phyloP scores from a whole-genome alignment of 805 yeast genomes.

The Isabelozyma pseudorhagii region DNA sequence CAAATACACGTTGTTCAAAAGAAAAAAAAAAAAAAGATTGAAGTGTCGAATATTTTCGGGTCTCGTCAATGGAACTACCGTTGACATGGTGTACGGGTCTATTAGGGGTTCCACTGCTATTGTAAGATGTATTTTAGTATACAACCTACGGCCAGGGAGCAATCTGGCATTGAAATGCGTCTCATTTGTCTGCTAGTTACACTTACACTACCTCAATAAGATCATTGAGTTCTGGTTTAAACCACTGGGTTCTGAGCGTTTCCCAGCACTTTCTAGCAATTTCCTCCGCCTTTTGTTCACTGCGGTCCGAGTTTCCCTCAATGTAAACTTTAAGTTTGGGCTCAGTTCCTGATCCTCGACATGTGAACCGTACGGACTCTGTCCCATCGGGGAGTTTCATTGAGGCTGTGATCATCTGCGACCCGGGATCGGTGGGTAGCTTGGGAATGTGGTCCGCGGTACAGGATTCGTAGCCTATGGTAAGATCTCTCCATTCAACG shows the following conservation, averaged over 20 bases:
- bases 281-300: constrained; percentile 43
- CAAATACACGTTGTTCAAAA: no score
- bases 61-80: no score
- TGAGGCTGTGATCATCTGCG: constrained; percentile 84
- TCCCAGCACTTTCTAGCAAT: constrained; percentile 71
- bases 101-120: no score
- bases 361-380: constrained; percentile 62
- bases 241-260: constrained; percentile 58
- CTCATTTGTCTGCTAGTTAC: no score
- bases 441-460: constrained; percentile 56
- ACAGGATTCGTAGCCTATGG: constrained; percentile 73
- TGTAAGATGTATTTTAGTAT: no score
- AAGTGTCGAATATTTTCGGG: no score
- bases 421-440: constrained; percentile 65
- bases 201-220: constrained; percentile 33
- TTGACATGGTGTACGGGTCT: no score
- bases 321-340: constrained; percentile 91
- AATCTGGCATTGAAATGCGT: no score
- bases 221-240: constrained; percentile 50
- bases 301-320: constrained; percentile 57
- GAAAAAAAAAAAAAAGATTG: no score
- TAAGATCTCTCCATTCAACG: constrained; percentile 75
- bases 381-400: constrained; percentile 22
- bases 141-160: no score
- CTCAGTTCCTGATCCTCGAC: constrained; percentile 95